Percentiles rank a stretch among this genome's conserved stretches.
phyloP scores from a whole-genome alignment of 306 rosid genomes.

The Betula pendula region DNA sequence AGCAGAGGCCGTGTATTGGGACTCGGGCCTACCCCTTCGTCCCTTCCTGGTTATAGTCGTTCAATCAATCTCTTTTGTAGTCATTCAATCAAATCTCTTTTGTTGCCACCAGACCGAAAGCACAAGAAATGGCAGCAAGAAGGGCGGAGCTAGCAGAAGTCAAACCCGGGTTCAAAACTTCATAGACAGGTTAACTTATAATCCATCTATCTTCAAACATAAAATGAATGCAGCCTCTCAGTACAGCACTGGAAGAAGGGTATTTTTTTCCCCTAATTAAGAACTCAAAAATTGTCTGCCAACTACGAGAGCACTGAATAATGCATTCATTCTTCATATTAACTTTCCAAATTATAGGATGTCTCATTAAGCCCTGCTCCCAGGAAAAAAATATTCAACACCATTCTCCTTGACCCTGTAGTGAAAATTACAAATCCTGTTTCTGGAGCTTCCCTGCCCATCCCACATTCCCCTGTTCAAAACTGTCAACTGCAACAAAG shows the following conservation, averaged over 20 bases:
- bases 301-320: neutral
- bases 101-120: too few species aligned
- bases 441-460: constrained; percentile 43
- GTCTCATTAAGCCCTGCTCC: constrained; percentile 54
- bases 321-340: neutral
- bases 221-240: neutral
- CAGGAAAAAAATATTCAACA: constrained; percentile 77
- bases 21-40: too few species aligned
- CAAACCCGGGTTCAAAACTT: too few species aligned
- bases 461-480: constrained; percentile 43
- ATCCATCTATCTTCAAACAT: too few species aligned
- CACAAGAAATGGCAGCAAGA: too few species aligned
- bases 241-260: neutral
- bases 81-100: too few species aligned
- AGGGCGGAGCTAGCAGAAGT: too few species aligned
- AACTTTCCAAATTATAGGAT: neutral
- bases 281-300: neutral
- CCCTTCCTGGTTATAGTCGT: too few species aligned
- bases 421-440: constrained; percentile 58
- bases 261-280: too few species aligned
- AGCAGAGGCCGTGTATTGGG: too few species aligned
- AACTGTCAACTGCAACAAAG: constrained; percentile 50
- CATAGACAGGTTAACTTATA: too few species aligned
- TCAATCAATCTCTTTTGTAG: too few species aligned
- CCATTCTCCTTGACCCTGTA: constrained; percentile 75